phyloP scores from a whole-genome alignment of 1,284 basidiomycete genomes.

The Rhodotorula sp. region DNA sequence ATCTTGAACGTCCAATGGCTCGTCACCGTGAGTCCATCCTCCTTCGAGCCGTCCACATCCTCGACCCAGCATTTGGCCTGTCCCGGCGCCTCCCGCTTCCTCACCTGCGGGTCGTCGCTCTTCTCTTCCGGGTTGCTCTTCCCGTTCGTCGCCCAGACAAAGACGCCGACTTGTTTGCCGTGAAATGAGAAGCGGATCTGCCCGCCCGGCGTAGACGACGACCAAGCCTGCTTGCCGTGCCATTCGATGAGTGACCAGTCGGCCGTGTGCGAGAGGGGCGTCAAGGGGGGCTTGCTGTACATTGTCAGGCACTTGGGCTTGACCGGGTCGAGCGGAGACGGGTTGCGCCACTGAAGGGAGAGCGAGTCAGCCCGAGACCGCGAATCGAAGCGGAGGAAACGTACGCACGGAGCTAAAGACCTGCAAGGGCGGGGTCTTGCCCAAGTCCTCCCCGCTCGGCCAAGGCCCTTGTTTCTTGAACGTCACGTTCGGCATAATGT shows the following conservation, averaged over 20 bases:
- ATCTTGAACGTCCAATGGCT: slow-evolving; percentile 10
- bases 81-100: slow-evolving; percentile 17
- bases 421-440: slow-evolving; percentile 13
- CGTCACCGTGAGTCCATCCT: slow-evolving; percentile 1
- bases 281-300: not conserved
- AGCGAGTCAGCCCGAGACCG: not conserved
- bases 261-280: not conserved
- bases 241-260: slow-evolving; percentile 3
- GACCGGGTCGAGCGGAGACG: not conserved
- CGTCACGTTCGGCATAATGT: not conserved
- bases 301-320: slow-evolving; percentile 17
- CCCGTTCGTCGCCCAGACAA: slow-evolving; percentile 25
- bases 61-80: slow-evolving; percentile 31
- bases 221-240: slow-evolving; percentile 25
- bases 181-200: slow-evolving; percentile 26
- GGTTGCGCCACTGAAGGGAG: slow-evolving; percentile 9
- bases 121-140: slow-evolving; percentile 1
- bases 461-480: not conserved
- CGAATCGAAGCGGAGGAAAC: too few relatives aligned
- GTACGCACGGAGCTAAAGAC: slow-evolving; percentile 12
- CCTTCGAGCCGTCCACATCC: not conserved
- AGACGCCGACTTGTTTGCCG: slow-evolving; percentile 29
- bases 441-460: slow-evolving; percentile 26
- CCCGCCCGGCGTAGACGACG: slow-evolving; percentile 9
- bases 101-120: not conserved